phyloP scores from a whole-genome alignment of 345 rosid genomes.

The Anastatica hierochuntica region DNA sequence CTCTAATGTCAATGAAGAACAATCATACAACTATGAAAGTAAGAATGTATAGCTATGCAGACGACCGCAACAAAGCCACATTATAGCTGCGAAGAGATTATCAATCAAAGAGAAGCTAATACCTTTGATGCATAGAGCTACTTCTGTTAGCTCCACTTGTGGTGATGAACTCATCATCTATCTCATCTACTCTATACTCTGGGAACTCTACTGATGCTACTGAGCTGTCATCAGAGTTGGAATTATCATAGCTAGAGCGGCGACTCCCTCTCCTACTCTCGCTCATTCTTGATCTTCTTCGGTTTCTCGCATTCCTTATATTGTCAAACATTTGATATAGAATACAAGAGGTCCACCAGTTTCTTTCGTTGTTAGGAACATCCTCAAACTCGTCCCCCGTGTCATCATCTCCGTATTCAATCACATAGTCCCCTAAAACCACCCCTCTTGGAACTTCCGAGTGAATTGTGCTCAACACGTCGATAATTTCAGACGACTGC shows the following conservation, averaged over 20 bases:
- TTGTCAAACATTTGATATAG: conserved; percentile 80
- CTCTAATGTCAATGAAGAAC: too few relatives aligned
- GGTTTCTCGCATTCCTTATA: conserved; percentile 74
- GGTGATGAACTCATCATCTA: conserved; percentile 63
- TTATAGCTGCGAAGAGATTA: too few relatives aligned
- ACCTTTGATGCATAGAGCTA: conserved; percentile 72
- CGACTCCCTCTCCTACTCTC: conserved; percentile 71
- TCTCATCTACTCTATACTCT: conserved; percentile 77
- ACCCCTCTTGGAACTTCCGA: conserved; percentile 94
- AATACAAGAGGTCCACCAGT: conserved; percentile 97
- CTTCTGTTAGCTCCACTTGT: conserved; percentile 44
- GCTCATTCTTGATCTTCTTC: conserved; percentile 71
- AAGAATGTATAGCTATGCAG: too few relatives aligned
- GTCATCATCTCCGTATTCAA: conserved; percentile 88
- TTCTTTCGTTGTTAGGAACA: conserved; percentile 64
- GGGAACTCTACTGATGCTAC: conserved; percentile 71
- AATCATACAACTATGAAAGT: too few relatives aligned
- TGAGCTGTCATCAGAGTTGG: conserved; percentile 89
- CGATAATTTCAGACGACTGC: conserved; percentile 91
- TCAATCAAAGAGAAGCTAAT: too few relatives aligned
- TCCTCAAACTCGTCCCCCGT: conserved; percentile 88
- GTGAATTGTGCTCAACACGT: conserved; percentile 93
- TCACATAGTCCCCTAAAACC: conserved; percentile 93
- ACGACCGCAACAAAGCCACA: too few relatives aligned
- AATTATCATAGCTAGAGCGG: conserved; percentile 52